These are phyloP conservation scores for Dendrothele bispora DNA, from an alignment of 768 basidiomycete genomes.

Conservation along the genomic window DNA sequence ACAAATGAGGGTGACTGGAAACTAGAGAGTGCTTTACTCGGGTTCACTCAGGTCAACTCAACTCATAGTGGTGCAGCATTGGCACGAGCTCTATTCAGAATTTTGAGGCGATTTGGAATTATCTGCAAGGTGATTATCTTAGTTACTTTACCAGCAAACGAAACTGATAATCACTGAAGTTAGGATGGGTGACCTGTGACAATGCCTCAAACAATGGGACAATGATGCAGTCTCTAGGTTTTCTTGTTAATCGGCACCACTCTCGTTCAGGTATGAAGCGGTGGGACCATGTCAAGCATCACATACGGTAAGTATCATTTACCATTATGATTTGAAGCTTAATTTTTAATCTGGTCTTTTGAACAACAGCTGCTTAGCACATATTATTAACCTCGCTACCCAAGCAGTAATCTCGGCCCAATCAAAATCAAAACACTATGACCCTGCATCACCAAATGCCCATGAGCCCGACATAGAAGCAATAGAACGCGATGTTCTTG, in stretches of 20 bases:
- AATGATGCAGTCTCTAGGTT: slow-evolving; percentile 28
- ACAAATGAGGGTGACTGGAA: slow-evolving; percentile 24
- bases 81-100: slow-evolving; percentile 37
- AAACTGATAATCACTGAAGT: slow-evolving; percentile 14
- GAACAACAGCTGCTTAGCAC: slow-evolving; percentile 26
- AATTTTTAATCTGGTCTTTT: background rate
- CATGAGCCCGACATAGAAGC: slow-evolving; percentile 10
- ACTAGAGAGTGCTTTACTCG: slow-evolving; percentile 29
- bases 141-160: slow-evolving; percentile 1
- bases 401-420: slow-evolving; percentile 26
- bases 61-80: slow-evolving; percentile 35
- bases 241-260: slow-evolving; percentile 1
- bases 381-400: slow-evolving; percentile 33
- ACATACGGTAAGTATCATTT: slow-evolving; percentile 8
- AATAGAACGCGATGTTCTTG: slow-evolving; percentile 20
- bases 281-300: background rate
- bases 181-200: slow-evolving; percentile 36
- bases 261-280: background rate
- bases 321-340: background rate
- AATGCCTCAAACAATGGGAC: slow-evolving; percentile 38
- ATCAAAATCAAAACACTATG: slow-evolving; percentile 23
- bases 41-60: slow-evolving; percentile 36
- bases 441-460: slow-evolving; percentile 17
- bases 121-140: slow-evolving; percentile 27
- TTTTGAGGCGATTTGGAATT: slow-evolving; percentile 25